Evolutionary conservation across 1,284 basidiomycete species (phyloP).

Genomic region (Singerocomus rubriflavus): DNA sequence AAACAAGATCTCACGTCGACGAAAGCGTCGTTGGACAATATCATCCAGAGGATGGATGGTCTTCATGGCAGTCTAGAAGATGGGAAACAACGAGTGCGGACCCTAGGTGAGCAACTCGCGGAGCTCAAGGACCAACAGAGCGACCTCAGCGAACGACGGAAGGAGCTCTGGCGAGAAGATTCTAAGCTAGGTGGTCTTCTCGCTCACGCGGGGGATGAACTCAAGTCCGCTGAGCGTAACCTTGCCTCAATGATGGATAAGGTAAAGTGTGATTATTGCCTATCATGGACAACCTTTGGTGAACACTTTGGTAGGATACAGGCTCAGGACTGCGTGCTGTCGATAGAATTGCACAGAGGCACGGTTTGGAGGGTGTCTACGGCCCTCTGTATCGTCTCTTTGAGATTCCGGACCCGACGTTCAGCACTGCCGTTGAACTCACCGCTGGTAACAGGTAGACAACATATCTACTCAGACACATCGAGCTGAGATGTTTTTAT

Average conservation of each 20-base stretch:
- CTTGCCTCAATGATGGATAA: constrained; percentile 95
- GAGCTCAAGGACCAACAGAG: constrained; percentile 70
- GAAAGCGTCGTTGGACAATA: constrained; percentile 48
- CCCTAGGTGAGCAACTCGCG: constrained; percentile 65
- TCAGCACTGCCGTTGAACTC: constrained; percentile 91
- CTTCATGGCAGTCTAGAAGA: constrained; percentile 74
- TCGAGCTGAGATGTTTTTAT: constrained; percentile 4
- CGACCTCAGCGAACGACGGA: constrained; percentile 76
- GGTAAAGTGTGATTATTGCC: constrained; percentile 43
- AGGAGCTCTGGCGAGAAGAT: constrained; percentile 95
- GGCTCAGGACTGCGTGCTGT: constrained; percentile 84
- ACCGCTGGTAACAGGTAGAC: constrained; percentile 89
- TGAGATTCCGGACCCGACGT: constrained; percentile 84
- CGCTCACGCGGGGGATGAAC: constrained; percentile 74
- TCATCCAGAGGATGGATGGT: constrained; percentile 59
- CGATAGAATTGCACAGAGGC: constrained; percentile 73
- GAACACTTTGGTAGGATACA: constrained; percentile 63
- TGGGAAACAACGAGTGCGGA: constrained; percentile 65
- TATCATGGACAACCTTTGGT: background rate
- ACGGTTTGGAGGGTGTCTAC: constrained; percentile 78
- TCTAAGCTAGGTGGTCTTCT: constrained; percentile 81
- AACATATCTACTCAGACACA: background rate
- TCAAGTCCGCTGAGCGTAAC: constrained; percentile 75
- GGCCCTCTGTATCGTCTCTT: constrained; percentile 95
- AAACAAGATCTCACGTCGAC: constrained; percentile 46